Percentiles rank a stretch among this genome's conserved stretches.
Conservation (phyloP, 495 filamentous ascomycete genomes). For the Astrocystis sublimbata region DNA sequence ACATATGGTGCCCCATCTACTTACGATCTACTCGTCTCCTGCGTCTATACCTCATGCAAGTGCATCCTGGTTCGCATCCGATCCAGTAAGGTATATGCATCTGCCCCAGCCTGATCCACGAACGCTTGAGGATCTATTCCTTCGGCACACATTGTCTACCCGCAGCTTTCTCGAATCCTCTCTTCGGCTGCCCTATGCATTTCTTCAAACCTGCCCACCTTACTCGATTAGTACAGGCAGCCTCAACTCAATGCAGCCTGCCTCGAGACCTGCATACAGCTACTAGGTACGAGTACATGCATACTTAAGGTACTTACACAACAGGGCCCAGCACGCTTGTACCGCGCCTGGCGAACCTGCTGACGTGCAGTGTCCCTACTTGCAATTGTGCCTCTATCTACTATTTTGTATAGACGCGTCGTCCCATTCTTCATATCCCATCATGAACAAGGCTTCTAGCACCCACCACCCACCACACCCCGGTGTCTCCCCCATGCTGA, state of each 20-base stretch:
- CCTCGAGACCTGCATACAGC: slow-evolving; percentile 25
- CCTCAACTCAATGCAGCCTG: slow-evolving; percentile 28
- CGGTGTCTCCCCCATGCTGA: slow-evolving; percentile 4
- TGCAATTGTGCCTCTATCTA: background rate
- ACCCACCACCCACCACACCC: background rate
- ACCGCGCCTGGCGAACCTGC: slow-evolving; percentile 7
- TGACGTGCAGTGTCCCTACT: background rate
- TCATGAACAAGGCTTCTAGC: slow-evolving; percentile 8
- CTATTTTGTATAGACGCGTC: slow-evolving; percentile 9
- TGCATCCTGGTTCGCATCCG: slow-evolving; percentile 21
- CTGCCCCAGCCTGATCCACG: slow-evolving; percentile 20
- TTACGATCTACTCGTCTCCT: background rate
- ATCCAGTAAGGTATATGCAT: slow-evolving; percentile 1
- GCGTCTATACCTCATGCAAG: slow-evolving; percentile 13
- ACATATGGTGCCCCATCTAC: background rate
- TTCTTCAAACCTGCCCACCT: slow-evolving; percentile 10
- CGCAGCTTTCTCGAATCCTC: too few relatives aligned
- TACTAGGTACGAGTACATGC: too few relatives aligned
- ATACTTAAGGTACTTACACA: slow-evolving; percentile 4
- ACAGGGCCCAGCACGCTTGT: slow-evolving; percentile 9
- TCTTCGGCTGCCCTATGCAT: slow-evolving; percentile 21
- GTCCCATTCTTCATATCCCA: background rate
- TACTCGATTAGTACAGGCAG: slow-evolving; percentile 3
- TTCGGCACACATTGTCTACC: slow-evolving; percentile 24
- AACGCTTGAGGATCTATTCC: slow-evolving; percentile 15